A percentile compares a stretch with the other conserved stretches of the same genome.
Conservation (phyloP, 768 basidiomycete species). For the Phylloporus sp. region DNA sequence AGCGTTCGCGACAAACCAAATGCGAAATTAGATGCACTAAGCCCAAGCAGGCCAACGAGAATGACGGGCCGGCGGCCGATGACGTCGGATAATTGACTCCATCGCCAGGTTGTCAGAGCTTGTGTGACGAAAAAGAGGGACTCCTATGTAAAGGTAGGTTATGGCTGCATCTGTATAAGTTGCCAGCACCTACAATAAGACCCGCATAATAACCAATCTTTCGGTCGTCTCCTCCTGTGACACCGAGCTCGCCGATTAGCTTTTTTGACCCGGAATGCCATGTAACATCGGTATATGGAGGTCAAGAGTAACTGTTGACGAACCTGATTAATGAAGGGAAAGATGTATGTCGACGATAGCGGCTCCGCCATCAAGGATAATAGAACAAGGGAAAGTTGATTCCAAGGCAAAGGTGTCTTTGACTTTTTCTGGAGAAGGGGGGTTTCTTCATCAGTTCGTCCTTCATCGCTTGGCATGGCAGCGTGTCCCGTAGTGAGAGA, state of each 20-base stretch:
- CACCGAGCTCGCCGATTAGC: slow-evolving; percentile 58
- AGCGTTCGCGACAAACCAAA: slow-evolving; percentile 64
- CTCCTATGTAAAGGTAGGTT: slow-evolving; percentile 37
- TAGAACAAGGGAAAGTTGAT: slow-evolving; percentile 45
- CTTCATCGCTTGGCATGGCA: slow-evolving; percentile 34
- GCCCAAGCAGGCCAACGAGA: slow-evolving; percentile 51
- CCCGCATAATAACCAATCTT: slow-evolving; percentile 71
- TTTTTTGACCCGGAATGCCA: slow-evolving; percentile 17
- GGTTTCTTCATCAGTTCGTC: slow-evolving; percentile 42
- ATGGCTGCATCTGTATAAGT: neutral
- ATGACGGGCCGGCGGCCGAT: slow-evolving; percentile 61
- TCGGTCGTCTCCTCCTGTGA: slow-evolving; percentile 61
- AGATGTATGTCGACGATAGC: slow-evolving; percentile 51
- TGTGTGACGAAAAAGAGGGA: slow-evolving; percentile 48
- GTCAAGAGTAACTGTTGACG: neutral
- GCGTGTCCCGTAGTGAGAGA: neutral
- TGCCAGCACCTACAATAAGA: slow-evolving; percentile 41
- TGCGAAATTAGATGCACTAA: slow-evolving; percentile 47
- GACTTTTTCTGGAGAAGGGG: slow-evolving; percentile 37
- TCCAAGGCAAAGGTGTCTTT: slow-evolving; percentile 48
- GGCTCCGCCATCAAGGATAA: slow-evolving; percentile 53
- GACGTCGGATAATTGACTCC: slow-evolving; percentile 59
- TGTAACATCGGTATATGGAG: neutral
- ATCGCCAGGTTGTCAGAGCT: slow-evolving; percentile 45
- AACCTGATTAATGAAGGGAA: slow-evolving; percentile 62